Evolutionary conservation across 2,329 filamentous ascomycete genomes (phyloP).

Genomic region (Rhinocladiella similis): DNA sequence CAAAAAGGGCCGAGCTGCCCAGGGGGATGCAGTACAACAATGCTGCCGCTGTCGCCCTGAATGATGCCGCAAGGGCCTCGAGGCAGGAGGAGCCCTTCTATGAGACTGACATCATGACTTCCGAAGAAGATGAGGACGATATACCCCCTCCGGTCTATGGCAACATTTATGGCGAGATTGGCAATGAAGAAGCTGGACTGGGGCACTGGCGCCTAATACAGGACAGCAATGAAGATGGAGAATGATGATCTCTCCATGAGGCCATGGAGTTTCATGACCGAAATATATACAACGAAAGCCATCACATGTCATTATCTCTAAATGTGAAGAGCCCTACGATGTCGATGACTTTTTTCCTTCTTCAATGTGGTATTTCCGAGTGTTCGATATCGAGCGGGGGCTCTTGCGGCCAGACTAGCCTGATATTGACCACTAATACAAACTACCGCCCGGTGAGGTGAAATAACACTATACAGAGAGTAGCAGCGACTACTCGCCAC

Average conservation of each 20-base stretch:
- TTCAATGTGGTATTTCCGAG: no score
- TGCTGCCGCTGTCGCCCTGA: slow-evolving; percentile 31
- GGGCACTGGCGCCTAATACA: slow-evolving; percentile 54
- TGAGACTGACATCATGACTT: slow-evolving; percentile 28
- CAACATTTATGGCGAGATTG: slow-evolving; percentile 58
- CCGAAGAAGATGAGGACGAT: slow-evolving; percentile 15
- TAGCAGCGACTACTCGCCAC: no score
- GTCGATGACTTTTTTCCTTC: no score
- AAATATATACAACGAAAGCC: no score
- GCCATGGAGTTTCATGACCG: no score
- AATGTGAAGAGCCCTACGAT: no score
- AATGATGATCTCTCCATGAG: background rate
- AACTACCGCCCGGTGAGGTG: no score
- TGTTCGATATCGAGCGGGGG: no score
- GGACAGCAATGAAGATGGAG: slow-evolving; percentile 1
- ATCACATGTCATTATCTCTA: no score
- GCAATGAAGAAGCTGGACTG: slow-evolving; percentile 63
- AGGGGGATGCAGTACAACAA: slow-evolving; percentile 30
- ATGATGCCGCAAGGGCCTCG: slow-evolving; percentile 28
- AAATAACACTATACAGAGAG: no score
- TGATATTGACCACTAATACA: no score
- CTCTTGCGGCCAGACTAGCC: no score
- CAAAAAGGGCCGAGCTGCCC: slow-evolving; percentile 22
- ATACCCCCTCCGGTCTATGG: slow-evolving; percentile 24
- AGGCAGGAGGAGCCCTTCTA: slow-evolving; percentile 29